These are phyloP conservation scores for Biancaea sappan DNA, from an alignment of 306 rosid genomes.

Conservation along the genomic window DNA sequence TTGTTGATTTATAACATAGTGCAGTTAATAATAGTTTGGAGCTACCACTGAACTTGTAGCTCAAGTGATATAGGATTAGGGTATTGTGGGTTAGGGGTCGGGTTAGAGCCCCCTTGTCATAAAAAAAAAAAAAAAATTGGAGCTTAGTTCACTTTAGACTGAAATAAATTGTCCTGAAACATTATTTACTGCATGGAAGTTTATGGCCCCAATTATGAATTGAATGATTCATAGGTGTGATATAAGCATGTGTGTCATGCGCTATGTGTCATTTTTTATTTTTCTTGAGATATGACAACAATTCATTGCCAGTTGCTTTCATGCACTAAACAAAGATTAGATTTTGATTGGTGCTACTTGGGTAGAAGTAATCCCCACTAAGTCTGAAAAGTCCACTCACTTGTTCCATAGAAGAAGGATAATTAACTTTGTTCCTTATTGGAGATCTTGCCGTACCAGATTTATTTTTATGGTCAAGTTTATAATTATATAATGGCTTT, in stretches of 20 bases:
- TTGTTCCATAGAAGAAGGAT: conserved; percentile 8
- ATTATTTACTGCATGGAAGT: conserved; percentile 12
- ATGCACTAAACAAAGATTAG: background rate
- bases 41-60: too few species aligned
- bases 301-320: conserved; percentile 31
- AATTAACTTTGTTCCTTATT: conserved; percentile 13
- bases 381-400: conserved; percentile 27
- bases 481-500: conserved; percentile 33
- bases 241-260: conserved; percentile 13
- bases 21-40: background rate
- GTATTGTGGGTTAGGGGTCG: too few species aligned
- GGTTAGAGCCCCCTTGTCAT: too few species aligned
- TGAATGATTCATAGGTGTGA: conserved; percentile 11
- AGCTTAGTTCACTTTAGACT: conserved; percentile 28
- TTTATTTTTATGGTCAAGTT: conserved; percentile 14
- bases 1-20: conserved; percentile 1
- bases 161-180: conserved; percentile 24
- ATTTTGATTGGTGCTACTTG: conserved; percentile 9
- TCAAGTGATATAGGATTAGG: too few species aligned
- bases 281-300: conserved; percentile 18
- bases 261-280: background rate
- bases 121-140: too few species aligned
- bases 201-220: conserved; percentile 10
- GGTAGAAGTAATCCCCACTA: conserved; percentile 31
- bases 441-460: background rate